A percentile compares a stretch with the other conserved stretches of the same genome.
Conservation (phyloP, 2,329 filamentous ascomycete species). For the Penicillium thymicola region DNA sequence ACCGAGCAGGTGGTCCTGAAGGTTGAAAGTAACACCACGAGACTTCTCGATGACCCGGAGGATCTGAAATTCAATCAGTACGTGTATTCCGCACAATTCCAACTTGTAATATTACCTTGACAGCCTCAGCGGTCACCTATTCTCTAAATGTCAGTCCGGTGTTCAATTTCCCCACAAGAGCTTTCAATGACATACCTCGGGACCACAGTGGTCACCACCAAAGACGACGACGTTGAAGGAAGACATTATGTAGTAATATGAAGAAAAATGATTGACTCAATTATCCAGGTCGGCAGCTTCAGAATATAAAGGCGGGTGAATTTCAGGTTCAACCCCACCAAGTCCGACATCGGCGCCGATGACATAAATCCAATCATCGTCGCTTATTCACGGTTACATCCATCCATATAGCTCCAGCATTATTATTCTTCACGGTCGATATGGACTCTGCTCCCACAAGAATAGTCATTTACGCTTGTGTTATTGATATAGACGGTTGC, state of each 20-base stretch:
- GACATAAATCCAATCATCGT: constrained; percentile 10
- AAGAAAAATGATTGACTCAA: constrained; percentile 14
- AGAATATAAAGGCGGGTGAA: constrained; percentile 23
- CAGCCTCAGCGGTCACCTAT: constrained; percentile 75
- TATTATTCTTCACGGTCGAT: too few species aligned
- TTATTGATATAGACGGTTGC: constrained; percentile 19
- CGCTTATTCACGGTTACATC: constrained; percentile 6
- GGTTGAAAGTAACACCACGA: constrained; percentile 76
- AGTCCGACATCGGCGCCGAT: constrained; percentile 26
- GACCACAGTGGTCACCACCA: constrained; percentile 79
- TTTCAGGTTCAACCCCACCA: constrained; percentile 18
- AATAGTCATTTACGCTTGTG: constrained; percentile 15
- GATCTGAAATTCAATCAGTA: constrained; percentile 51
- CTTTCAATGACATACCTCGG: constrained; percentile 61
- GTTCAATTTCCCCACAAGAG: not conserved
- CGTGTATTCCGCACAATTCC: not conserved
- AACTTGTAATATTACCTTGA: constrained; percentile 64
- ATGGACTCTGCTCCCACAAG: constrained; percentile 2
- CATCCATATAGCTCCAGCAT: not conserved
- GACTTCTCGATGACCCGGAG: constrained; percentile 73
- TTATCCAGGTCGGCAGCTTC: constrained; percentile 14
- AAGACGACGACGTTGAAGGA: constrained; percentile 77
- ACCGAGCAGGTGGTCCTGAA: constrained; percentile 85
- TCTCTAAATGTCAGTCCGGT: constrained; percentile 10
- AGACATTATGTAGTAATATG: constrained; percentile 53